Conservation (phyloP, 345 rosid species). For the Ailanthus altissimus region DNA sequence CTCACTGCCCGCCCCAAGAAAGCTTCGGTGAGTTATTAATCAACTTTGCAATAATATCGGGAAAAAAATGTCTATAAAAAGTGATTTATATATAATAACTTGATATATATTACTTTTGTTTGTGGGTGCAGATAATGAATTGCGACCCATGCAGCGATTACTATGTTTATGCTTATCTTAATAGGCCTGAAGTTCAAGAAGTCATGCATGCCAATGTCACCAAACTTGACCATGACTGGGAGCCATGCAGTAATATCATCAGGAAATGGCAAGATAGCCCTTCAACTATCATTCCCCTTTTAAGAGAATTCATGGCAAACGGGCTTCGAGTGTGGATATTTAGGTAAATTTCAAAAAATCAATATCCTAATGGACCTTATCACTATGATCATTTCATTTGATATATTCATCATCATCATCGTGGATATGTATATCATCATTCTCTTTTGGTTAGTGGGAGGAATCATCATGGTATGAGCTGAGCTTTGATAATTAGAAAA, state of each 20-base stretch:
- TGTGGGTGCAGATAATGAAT: slow-evolving; percentile 34
- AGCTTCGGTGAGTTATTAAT: slow-evolving; percentile 36
- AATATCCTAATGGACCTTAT: too few relatives aligned
- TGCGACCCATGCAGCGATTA: slow-evolving; percentile 75
- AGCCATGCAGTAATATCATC: slow-evolving; percentile 65
- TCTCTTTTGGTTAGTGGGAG: neutral
- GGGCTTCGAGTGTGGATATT: slow-evolving; percentile 76
- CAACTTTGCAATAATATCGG: neutral
- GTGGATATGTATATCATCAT: too few relatives aligned
- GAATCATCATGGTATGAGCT: neutral
- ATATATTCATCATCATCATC: too few relatives aligned
- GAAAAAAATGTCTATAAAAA: neutral
- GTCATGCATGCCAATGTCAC: slow-evolving; percentile 88
- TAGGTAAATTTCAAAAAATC: slow-evolving; percentile 33
- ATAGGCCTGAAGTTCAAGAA: slow-evolving; percentile 69
- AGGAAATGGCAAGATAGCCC: slow-evolving; percentile 69
- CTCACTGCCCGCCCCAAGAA: slow-evolving; percentile 59
- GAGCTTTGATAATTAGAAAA: too few relatives aligned
- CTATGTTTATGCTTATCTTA: slow-evolving; percentile 67
- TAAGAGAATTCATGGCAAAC: slow-evolving; percentile 50
- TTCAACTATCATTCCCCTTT: slow-evolving; percentile 59
- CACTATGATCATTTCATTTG: too few relatives aligned
- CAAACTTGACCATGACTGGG: slow-evolving; percentile 63
- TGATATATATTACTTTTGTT: neutral
- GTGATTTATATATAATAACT: too few relatives aligned